These are phyloP conservation scores for Mycena leptocephala DNA, from an alignment of 768 basidiomycete species.

Conservation along the genomic window DNA sequence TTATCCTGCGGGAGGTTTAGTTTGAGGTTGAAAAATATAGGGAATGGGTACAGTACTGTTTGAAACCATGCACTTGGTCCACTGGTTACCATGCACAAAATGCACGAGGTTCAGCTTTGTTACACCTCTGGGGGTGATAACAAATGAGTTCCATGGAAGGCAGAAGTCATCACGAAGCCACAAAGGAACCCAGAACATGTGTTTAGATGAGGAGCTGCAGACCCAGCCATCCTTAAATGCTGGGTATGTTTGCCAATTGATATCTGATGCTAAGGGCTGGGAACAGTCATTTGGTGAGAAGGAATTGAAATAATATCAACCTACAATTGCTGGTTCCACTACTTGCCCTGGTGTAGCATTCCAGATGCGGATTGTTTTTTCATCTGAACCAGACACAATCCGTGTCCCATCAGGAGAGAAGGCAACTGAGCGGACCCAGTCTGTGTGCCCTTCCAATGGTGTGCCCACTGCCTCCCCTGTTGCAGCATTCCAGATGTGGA, in stretches of 20 bases:
- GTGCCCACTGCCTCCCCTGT: too few relatives aligned
- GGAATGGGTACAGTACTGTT: not conserved
- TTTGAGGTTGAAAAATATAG: not conserved
- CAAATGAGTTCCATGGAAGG: not conserved
- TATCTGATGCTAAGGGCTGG: not conserved
- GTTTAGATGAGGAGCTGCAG: not conserved
- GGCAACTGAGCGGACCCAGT: not conserved
- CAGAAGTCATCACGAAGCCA: not conserved
- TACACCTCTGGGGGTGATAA: not conserved
- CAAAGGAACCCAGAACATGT: not conserved
- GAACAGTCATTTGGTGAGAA: not conserved
- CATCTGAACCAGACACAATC: not conserved
- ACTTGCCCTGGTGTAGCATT: not conserved
- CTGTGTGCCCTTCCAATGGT: slow-evolving; percentile 1
- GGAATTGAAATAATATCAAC: not conserved
- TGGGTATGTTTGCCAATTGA: not conserved
- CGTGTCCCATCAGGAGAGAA: slow-evolving; percentile 1
- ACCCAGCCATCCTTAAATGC: not conserved
- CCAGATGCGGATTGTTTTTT: slow-evolving; percentile 4
- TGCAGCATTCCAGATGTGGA: too few relatives aligned
- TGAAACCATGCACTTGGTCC: not conserved
- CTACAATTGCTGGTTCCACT: not conserved
- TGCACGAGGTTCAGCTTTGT: not conserved
- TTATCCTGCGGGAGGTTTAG: not conserved
- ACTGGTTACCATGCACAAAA: slow-evolving; percentile 3